Base-by-base conservation (phyloP, 1,139 yeast genomes). In the Yamadazyma diospyri region DNA sequence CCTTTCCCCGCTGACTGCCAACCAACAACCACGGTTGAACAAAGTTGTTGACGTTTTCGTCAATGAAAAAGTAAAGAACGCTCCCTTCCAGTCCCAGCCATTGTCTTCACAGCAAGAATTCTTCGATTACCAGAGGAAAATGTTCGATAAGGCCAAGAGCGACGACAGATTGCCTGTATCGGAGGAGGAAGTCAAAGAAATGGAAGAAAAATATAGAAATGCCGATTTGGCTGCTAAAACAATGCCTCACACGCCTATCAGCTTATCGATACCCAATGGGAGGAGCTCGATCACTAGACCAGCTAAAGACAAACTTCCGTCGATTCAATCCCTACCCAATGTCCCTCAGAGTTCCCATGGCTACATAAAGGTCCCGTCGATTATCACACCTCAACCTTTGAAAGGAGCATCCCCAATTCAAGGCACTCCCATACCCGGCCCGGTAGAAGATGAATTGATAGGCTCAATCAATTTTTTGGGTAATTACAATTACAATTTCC, bases 41-140 rank as follows among this genome's bases (percentile, higher is more conserved):
- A 42, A 48, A 34, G 71, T 67, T 4, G 67, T 73, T 6, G 80
- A 75, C 44, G 73, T 75, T 3, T 76, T 70, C 46, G 63, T 60
- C 31, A 74, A 71, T 4, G 76, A 72, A 40, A 59, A 58, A 23
- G 57, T 69, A 15, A 64, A 61, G 39, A 64, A 60, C 23, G 80
- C 81, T 0, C 81, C 81, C 3, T 45, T 70, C 22, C 56, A 57
- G 19, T 71, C 78, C 4, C 81, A 76, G 46, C 81, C 82, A 7
- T 57, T 75, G 19, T 67, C 76, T 23, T 72, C 81, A 0, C 78
- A 74, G 47, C 53, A 61, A 21, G 76, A 69, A 38, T 61, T 55
- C 33, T 76, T 75, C 40, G 63, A 51, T 33, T 35, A 37, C 20
- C 33, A 37, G 21, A 29, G 30, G 15, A 27, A 27, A 27, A 6